Base-by-base conservation (phyloP, 1,139 yeast species). In the Yamadazyma diddensiae region DNA sequence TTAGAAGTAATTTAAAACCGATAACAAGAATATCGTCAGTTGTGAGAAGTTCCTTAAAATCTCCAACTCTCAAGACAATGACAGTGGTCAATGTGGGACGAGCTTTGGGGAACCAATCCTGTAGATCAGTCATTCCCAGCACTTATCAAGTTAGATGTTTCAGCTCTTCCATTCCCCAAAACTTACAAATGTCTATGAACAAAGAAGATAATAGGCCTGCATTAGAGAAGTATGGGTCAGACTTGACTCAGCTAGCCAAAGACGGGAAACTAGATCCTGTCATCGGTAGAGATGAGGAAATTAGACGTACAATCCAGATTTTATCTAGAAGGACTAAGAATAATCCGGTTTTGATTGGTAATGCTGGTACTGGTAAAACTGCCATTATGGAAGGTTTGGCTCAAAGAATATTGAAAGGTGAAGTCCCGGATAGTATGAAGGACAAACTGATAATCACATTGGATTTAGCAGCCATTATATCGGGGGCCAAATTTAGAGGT, bases 321-420 rank as follows among this genome's bases (percentile, higher is more conserved):
- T 64, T 92, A 30, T 86, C 96, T 1, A 69, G 98, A 46, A 70
- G 98, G 53, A 88, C 97, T 2, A 92, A 92, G 57, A 90, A 90
- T 53, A 92, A 92, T 52, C 97, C 97, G 0, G 95, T 92, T 0
- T 60, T 92, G 32, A 87, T 90, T 33, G 98, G 97, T 41, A 79
- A 85, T 44, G 97, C 98, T 1, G 98, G 98, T 61, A 94, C 95
- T 0, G 98, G 98, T 62, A 92, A 92, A 59, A 92, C 97, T 0
- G 94, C 97, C 5, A 80, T 92, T 34, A 83, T 92, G 78, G 98
- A 92, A 57, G 98, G 97, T 1, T 68, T 92, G 31, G 97, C 97
- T 0, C 97, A 92, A 59, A 65, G 97, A 47, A 88, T 92, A 35
- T 78, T 86, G 11, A 78, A 84, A 37, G 92, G 92, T 7, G 95